Percentiles rank a stretch among this genome's conserved stretches.
Conservation (phyloP, 495 filamentous ascomycete species). For the Jackrogersella minutella region DNA sequence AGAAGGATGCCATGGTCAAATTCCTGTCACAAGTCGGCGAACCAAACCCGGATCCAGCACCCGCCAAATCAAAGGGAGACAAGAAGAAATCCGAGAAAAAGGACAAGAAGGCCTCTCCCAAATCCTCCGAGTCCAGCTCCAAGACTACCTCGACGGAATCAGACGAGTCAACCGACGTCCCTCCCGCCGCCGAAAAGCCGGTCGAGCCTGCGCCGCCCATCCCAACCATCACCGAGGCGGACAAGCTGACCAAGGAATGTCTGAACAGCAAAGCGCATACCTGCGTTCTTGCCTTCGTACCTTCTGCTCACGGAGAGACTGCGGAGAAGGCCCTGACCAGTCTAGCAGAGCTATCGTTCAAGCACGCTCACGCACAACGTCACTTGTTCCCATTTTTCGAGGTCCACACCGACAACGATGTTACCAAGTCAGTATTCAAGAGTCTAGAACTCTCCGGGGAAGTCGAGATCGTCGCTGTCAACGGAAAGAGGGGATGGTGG, state of each 20-base stretch:
- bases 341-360: constrained; percentile 78
- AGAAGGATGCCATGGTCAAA: constrained; percentile 80
- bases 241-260: constrained; percentile 73
- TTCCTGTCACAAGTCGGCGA: constrained; percentile 82
- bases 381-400: constrained; percentile 85
- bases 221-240: constrained; percentile 58
- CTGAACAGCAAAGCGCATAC: constrained; percentile 78
- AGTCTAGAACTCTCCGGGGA: constrained; percentile 67
- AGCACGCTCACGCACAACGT: constrained; percentile 66
- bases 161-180: constrained; percentile 52
- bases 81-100: constrained; percentile 63
- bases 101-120: constrained; percentile 57
- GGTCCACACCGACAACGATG: constrained; percentile 69
- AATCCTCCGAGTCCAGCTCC: constrained; percentile 53
- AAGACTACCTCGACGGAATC: constrained; percentile 50
- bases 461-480: constrained; percentile 78
- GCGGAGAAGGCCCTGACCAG: constrained; percentile 67
- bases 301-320: constrained; percentile 60
- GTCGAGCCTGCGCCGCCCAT: constrained; percentile 65
- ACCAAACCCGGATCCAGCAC: constrained; percentile 76
- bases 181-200: constrained; percentile 51
- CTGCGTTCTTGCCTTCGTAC: constrained; percentile 84
- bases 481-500: constrained; percentile 87
- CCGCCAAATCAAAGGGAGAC: constrained; percentile 59
- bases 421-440: constrained; percentile 62